Base-by-base conservation (phyloP, 2,329 filamentous ascomycete species). In the Verticillium klebahnii region DNA sequence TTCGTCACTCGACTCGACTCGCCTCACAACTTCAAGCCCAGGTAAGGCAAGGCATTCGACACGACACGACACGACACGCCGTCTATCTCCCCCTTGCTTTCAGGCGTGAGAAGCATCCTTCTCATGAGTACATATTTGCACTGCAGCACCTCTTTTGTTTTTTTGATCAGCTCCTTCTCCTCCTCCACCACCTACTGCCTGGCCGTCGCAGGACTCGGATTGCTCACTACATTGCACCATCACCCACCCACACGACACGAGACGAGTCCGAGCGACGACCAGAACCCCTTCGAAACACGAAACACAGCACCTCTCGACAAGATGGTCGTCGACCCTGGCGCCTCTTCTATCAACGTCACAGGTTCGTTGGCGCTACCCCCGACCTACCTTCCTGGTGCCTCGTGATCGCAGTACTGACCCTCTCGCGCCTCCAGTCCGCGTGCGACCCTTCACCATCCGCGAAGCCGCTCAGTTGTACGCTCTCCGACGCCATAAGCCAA, bases 391-490 rank as follows among this genome's bases (percentile, higher is more conserved):
- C 37, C 15, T n/a, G 17, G 6, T 40, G 15, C 17, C 37, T 40
- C 37, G 9, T 14, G 19, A 54, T 62, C 62, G 11, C n/a, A 5
- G 17, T 63, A 64, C 73, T 80, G 61, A 76, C 66, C n/a, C 50
- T 37, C 56, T 54, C 39, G 12, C 56, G 29, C 55, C 59, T 64
- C 23, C 68, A 88, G 87, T 90, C 66, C 86, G 88, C 71, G 88
- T 90, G 68, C 85, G 88, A 68, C 88, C 88, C 6, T 90, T 90
- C 69, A 90, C 87, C 12, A 97, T 98, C 69, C 85, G 93, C 78
- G 95, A 99, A 82, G 95, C 95, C 68, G 95, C 95, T 50, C 94
- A 98, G 78, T 80, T 99, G 82, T 89, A 80, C 61, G 82, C n/a
- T 5, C n/a, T 40, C 37, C 64, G 71, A 61, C 69, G 56, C 9